phyloP scores from a whole-genome alignment of 2,329 filamentous ascomycete species.

The Fusarium nelsonii region DNA sequence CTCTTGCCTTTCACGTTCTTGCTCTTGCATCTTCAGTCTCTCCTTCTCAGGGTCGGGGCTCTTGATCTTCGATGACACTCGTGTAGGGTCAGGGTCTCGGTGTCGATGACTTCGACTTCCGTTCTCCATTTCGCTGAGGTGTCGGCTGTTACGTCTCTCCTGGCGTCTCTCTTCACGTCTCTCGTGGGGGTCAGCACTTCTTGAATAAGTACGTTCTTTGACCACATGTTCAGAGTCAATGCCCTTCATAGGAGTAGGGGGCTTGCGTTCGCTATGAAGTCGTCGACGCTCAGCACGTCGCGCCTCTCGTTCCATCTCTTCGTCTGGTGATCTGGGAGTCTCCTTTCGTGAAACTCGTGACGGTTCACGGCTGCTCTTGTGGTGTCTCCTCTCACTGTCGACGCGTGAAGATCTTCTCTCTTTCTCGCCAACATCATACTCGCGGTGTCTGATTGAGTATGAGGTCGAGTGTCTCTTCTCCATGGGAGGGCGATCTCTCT shows the following conservation, averaged over 20 bases:
- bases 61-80: constrained; percentile 10
- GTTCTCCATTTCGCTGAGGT: constrained; percentile 17
- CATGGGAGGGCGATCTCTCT: constrained; percentile 17
- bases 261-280: constrained; percentile 18
- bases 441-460: constrained; percentile 19
- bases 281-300: constrained; percentile 25
- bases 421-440: background rate
- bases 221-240: constrained; percentile 14
- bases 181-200: constrained; percentile 14
- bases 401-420: background rate
- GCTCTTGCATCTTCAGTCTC: constrained; percentile 18
- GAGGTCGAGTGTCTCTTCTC: constrained; percentile 28
- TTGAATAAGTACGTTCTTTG: constrained; percentile 2
- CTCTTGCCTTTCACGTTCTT: constrained; percentile 13
- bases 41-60: constrained; percentile 22
- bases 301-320: constrained; percentile 15
- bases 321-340: background rate
- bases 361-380: constrained; percentile 20
- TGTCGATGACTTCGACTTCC: constrained; percentile 10
- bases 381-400: constrained; percentile 9
- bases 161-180: constrained; percentile 2
- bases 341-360: constrained; percentile 11
- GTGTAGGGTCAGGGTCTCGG: constrained; percentile 6
- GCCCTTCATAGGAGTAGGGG: background rate
- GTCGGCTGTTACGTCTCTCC: constrained; percentile 20